phyloP scores from a whole-genome alignment of 306 rosid genomes.

The Lathyrus aphaca region DNA sequence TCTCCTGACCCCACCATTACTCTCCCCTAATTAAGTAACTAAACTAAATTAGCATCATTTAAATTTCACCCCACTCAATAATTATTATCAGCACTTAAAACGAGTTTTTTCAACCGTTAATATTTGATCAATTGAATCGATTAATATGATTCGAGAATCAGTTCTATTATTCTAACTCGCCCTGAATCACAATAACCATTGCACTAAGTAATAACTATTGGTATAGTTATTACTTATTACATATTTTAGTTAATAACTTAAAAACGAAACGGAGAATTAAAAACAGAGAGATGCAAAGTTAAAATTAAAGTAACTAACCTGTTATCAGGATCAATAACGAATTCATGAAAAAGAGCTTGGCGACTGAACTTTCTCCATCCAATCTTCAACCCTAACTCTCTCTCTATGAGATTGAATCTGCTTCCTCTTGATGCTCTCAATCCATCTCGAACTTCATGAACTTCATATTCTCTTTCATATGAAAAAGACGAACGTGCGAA shows the following conservation, averaged over 20 bases:
- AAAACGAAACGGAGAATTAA: not conserved
- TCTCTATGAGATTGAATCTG: conserved; percentile 60
- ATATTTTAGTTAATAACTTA: not conserved
- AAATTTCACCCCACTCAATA: not conserved
- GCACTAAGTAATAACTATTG: no score
- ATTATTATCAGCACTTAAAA: not conserved
- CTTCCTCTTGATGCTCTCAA: conserved; percentile 79
- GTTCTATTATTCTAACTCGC: no score
- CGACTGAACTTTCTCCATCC: conserved; percentile 56
- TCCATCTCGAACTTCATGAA: conserved; percentile 61
- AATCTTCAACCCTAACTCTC: conserved; percentile 52
- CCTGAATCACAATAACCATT: no score
- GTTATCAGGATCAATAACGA: conserved; percentile 67
- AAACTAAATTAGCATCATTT: not conserved
- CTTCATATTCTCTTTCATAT: conserved; percentile 53
- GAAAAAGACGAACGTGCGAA: conserved; percentile 29
- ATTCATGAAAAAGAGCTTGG: conserved; percentile 49
- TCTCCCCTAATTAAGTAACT: not conserved
- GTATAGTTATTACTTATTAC: no score
- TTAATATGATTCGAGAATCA: no score
- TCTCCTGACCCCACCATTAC: not conserved
- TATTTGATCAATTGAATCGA: no score
- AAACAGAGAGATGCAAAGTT: not conserved
- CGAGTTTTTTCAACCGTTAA: no score
- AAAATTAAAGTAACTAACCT: conserved; percentile 44